Evolutionary conservation across 441 rosid species (phyloP).

Genomic region (Hypseocharis bilobata): DNA sequence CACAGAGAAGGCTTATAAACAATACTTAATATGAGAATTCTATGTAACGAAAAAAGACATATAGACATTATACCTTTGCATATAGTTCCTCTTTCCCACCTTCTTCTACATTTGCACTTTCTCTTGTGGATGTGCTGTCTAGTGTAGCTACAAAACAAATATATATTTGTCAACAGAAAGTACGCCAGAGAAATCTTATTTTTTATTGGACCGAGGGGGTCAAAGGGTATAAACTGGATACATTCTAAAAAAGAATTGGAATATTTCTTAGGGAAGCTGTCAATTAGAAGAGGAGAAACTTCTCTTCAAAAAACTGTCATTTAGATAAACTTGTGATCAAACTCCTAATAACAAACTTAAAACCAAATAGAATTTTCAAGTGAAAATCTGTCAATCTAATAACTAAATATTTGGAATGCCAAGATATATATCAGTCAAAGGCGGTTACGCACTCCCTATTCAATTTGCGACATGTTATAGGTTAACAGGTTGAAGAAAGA

Average conservation of each 20-base stretch:
- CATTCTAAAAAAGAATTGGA: background rate
- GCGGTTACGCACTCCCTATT: background rate
- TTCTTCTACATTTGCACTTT: background rate
- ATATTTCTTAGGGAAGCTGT: too few relatives aligned
- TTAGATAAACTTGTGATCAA: too few relatives aligned
- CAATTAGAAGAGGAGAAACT: too few relatives aligned
- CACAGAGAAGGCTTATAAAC: background rate
- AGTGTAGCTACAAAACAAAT: background rate
- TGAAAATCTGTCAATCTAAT: background rate
- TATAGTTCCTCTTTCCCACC: background rate
- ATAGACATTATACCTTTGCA: background rate
- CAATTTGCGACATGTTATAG: too few relatives aligned
- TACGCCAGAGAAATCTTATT: background rate
- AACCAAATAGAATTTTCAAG: too few relatives aligned
- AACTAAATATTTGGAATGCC: background rate
- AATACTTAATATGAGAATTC: background rate
- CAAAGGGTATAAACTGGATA: too few relatives aligned
- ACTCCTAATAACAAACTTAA: too few relatives aligned
- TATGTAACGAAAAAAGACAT: background rate
- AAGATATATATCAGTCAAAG: background rate
- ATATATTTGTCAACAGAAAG: background rate
- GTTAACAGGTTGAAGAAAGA: too few relatives aligned
- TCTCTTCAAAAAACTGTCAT: too few relatives aligned
- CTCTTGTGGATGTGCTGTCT: background rate
- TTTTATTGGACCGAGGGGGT: too few relatives aligned